Percentiles rank a stretch among this genome's conserved stretches.
Conservation (phyloP, 495 filamentous ascomycete genomes). For the Penicillium daleae region DNA sequence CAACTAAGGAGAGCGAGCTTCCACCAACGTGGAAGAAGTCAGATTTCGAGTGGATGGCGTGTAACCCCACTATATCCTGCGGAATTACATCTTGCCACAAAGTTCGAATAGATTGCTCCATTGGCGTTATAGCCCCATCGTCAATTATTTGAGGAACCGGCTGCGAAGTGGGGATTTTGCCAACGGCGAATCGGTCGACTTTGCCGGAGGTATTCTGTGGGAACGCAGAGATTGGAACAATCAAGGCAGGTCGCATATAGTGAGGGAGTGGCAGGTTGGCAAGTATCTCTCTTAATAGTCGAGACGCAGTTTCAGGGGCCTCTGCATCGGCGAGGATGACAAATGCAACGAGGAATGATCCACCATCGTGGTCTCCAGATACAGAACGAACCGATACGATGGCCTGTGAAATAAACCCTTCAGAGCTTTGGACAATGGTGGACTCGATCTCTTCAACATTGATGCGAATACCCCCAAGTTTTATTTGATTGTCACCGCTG, state of each 20-base stretch:
- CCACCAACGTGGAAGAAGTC: slow-evolving; percentile 49
- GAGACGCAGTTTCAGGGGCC: neutral
- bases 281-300: slow-evolving; percentile 8
- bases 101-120: slow-evolving; percentile 21
- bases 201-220: slow-evolving; percentile 49
- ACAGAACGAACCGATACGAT: slow-evolving; percentile 22
- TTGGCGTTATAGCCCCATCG: neutral
- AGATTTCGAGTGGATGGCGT: slow-evolving; percentile 22
- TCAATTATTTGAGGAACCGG: neutral
- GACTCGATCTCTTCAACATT: slow-evolving; percentile 55
- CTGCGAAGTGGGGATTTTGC: slow-evolving; percentile 22
- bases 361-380: neutral
- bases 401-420: slow-evolving; percentile 28
- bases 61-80: slow-evolving; percentile 6
- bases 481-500: slow-evolving; percentile 52
- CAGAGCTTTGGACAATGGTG: slow-evolving; percentile 32
- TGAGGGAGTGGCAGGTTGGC: slow-evolving; percentile 41
- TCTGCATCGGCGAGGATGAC: slow-evolving; percentile 11
- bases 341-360: slow-evolving; percentile 25
- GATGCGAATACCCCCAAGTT: slow-evolving; percentile 56
- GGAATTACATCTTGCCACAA: slow-evolving; percentile 37
- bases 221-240: slow-evolving; percentile 42
- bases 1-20: slow-evolving; percentile 39
- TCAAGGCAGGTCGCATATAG: slow-evolving; percentile 50
- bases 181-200: slow-evolving; percentile 41